These are phyloP conservation scores for Solanum virginianum DNA, from an alignment of 257 asterid genomes.

Conservation along the genomic window DNA sequence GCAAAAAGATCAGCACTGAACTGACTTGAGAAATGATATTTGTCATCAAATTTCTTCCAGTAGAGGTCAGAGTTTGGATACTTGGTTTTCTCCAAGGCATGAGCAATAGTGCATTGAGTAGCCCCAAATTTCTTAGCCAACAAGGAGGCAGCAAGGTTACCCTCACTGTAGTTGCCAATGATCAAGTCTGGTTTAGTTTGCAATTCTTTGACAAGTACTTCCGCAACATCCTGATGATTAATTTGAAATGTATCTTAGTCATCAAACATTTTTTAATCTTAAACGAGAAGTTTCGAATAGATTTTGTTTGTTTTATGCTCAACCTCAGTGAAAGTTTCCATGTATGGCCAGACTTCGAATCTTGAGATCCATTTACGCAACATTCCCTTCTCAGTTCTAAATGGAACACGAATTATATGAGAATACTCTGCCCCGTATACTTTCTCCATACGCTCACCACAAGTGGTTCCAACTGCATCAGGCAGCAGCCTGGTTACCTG, in stretches of 20 bases:
- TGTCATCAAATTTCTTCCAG: slow-evolving; percentile 19
- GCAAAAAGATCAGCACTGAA: slow-evolving; percentile 21
- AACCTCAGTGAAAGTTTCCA: slow-evolving; percentile 28
- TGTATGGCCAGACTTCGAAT: slow-evolving; percentile 29
- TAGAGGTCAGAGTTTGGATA: slow-evolving; percentile 16
- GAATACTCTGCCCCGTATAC: slow-evolving; percentile 17
- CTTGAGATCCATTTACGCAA: slow-evolving; percentile 28
- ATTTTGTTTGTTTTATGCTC: neutral
- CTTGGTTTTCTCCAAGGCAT: slow-evolving; percentile 25
- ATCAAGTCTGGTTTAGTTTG: slow-evolving; percentile 12
- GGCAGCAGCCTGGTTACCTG: slow-evolving; percentile 26
- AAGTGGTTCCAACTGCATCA: slow-evolving; percentile 28
- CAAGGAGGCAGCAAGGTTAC: slow-evolving; percentile 22
- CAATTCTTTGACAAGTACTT: slow-evolving; percentile 15
- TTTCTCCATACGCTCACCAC: slow-evolving; percentile 23
- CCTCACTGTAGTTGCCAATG: slow-evolving; percentile 29
- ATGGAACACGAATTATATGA: slow-evolving; percentile 25
- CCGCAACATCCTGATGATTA: slow-evolving; percentile 15
- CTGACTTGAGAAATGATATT: slow-evolving; percentile 24
- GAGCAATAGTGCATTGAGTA: slow-evolving; percentile 26
- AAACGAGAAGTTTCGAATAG: neutral
- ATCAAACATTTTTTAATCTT: neutral
- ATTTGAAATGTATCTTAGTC: neutral
- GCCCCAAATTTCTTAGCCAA: slow-evolving; percentile 23
- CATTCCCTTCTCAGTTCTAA: slow-evolving; percentile 22